These are phyloP conservation scores for Hylodesmum podocarpum DNA, from an alignment of 306 rosid genomes.

Conservation along the genomic window DNA sequence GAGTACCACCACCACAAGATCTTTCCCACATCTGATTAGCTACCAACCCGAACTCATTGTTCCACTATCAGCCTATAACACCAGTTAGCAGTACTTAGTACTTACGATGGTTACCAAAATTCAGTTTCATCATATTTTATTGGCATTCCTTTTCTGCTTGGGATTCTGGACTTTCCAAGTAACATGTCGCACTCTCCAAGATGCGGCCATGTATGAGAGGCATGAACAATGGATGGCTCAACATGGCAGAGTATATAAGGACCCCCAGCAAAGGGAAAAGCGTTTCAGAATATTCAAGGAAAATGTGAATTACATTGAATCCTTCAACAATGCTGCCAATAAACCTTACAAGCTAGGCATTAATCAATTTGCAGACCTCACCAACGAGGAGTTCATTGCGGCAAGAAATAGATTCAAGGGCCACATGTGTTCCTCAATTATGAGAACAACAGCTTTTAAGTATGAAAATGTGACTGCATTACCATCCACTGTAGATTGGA, in stretches of 20 bases:
- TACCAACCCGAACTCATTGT: neutral
- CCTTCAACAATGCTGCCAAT: slow-evolving; percentile 23
- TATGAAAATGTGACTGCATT: slow-evolving; percentile 27
- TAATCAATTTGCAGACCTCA: slow-evolving; percentile 38
- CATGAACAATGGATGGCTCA: slow-evolving; percentile 37
- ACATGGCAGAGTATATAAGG: slow-evolving; percentile 11
- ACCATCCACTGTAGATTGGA: slow-evolving; percentile 42
- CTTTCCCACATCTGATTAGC: slow-evolving; percentile 6
- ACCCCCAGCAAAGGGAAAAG: slow-evolving; percentile 14
- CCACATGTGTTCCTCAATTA: slow-evolving; percentile 30
- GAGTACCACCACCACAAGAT: neutral
- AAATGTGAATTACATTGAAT: slow-evolving; percentile 31
- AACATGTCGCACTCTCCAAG: slow-evolving; percentile 36
- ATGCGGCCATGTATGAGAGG: slow-evolving; percentile 28
- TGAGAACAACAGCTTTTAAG: slow-evolving; percentile 27
- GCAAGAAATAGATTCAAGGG: slow-evolving; percentile 48
- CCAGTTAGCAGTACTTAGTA: neutral
- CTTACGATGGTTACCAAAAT: slow-evolving; percentile 22
- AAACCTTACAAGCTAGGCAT: slow-evolving; percentile 38
- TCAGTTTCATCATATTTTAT: neutral
- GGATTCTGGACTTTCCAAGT: slow-evolving; percentile 32
- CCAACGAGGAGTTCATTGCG: slow-evolving; percentile 41
- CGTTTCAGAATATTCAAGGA: slow-evolving; percentile 35
- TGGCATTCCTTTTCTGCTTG: slow-evolving; percentile 28
- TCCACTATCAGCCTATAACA: neutral